Percentiles rank a stretch among this genome's conserved stretches.
Conservation (phyloP, 345 rosid species). For the Murraya koenigii region DNA sequence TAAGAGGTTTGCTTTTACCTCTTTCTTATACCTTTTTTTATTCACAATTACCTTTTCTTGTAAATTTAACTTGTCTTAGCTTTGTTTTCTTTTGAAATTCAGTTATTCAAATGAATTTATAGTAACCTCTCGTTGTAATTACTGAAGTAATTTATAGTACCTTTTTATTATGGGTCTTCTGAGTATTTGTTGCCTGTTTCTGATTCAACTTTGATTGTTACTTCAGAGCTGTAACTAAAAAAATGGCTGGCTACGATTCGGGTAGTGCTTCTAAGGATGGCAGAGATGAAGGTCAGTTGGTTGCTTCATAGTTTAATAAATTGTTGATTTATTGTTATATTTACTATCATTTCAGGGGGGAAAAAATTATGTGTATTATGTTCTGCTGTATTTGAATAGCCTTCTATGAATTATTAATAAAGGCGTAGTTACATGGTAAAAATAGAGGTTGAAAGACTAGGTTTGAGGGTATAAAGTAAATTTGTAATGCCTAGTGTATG, state of each 20-base stretch:
- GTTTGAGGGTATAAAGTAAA: not conserved
- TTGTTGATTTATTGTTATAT: not conserved
- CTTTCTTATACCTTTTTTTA: not conserved
- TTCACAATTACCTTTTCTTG: too few relatives aligned
- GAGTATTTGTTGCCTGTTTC: not conserved
- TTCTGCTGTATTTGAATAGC: too few relatives aligned
- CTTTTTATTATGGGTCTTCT: not conserved
- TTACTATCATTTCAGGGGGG: not conserved
- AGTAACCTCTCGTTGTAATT: not conserved
- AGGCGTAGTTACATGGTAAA: not conserved
- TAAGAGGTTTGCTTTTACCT: not conserved
- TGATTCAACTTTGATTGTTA: not conserved
- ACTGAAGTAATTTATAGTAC: not conserved
- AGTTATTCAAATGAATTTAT: not conserved
- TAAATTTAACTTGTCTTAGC: not conserved
- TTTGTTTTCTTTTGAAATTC: not conserved
- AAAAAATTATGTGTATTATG: not conserved
- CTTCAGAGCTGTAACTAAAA: not conserved
- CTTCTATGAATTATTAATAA: not conserved
- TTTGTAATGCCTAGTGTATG: not conserved
- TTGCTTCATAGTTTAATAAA: not conserved
- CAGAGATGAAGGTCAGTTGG: constrained; percentile 38
- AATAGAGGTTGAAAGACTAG: not conserved
- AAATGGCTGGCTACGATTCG: constrained; percentile 38
- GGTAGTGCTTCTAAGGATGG: constrained; percentile 39